Percentiles rank a stretch among this genome's conserved stretches.
These are phyloP conservation scores for Arabis hirsuta DNA, from an alignment of 345 rosid genomes.

Conservation along the genomic window DNA sequence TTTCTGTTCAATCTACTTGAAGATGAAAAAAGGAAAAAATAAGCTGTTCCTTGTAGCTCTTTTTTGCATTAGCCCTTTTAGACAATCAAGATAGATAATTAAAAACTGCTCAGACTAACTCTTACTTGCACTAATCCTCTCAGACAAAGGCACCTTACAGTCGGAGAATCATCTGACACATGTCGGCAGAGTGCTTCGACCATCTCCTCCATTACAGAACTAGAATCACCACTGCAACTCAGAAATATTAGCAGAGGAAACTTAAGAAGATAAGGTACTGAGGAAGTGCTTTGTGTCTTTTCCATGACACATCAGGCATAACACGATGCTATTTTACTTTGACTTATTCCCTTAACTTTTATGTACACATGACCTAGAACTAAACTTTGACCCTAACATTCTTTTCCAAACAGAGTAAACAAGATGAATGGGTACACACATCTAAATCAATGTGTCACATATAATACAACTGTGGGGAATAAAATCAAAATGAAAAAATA, in stretches of 20 bases:
- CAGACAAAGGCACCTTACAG: conserved; percentile 91
- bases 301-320: conserved; percentile 11
- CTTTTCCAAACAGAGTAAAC: conserved; percentile 10
- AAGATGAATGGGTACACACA: background rate
- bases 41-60: conserved; percentile 1
- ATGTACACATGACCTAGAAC: conserved; percentile 20
- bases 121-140: conserved; percentile 92
- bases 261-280: conserved; percentile 14
- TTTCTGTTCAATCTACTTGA: background rate
- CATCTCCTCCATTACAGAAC: conserved; percentile 86
- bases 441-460: conserved; percentile 3
- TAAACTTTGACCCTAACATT: conserved; percentile 6
- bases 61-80: conserved; percentile 23
- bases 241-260: conserved; percentile 31
- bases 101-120: conserved; percentile 13
- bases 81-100: conserved; percentile 14
- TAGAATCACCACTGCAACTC: conserved; percentile 69
- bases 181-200: conserved; percentile 90
- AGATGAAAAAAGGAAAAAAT: background rate
- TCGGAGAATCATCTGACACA: conserved; percentile 95
- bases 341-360: conserved; percentile 8
- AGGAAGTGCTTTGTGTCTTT: conserved; percentile 16
- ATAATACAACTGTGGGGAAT: conserved; percentile 2
- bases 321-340: conserved; percentile 7
- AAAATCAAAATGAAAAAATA: background rate